These are phyloP conservation scores for Paecilomyces sp. DNA, from an alignment of 2,329 filamentous ascomycete genomes.

Conservation along the genomic window DNA sequence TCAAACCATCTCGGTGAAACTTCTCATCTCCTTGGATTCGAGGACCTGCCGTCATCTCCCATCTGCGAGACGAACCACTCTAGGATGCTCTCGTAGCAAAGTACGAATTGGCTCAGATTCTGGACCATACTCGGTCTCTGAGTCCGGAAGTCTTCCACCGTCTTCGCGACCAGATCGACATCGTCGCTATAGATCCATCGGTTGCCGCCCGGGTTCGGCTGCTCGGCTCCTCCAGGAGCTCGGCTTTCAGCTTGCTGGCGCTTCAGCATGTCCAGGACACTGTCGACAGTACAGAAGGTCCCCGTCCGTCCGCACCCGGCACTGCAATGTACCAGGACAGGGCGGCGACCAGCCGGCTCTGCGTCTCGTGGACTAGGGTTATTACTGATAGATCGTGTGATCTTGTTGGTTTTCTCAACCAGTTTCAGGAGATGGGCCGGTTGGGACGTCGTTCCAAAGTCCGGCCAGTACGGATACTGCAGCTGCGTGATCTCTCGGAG, in stretches of 20 bases:
- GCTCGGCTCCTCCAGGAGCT: constrained; percentile 1
- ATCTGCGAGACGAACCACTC: constrained; percentile 63
- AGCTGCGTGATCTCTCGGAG: constrained; percentile 91
- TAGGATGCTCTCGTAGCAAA: constrained; percentile 91
- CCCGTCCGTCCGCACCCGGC: constrained; percentile 93
- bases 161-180: constrained; percentile 73
- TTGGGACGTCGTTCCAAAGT: constrained; percentile 88
- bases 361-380: constrained; percentile 44
- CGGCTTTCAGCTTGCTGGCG: constrained; percentile 54
- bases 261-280: constrained; percentile 93
- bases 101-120: constrained; percentile 82
- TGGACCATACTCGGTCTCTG: constrained; percentile 97
- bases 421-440: constrained; percentile 79
- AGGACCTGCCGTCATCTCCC: constrained; percentile 3
- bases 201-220: constrained; percentile 25
- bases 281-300: constrained; percentile 94
- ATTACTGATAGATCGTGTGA: constrained; percentile 37
- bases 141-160: constrained; percentile 81
- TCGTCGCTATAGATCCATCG: constrained; percentile 64
- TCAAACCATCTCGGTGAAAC: not conserved
- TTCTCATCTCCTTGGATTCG: not conserved
- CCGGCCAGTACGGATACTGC: constrained; percentile 94
- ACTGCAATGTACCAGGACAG: constrained; percentile 89
- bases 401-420: constrained; percentile 79
- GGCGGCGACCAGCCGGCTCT: constrained; percentile 49